Percentiles rank a stretch among this genome's conserved stretches.
Conservation (phyloP, 495 filamentous ascomycete genomes). For the Chaetomium tenue region DNA sequence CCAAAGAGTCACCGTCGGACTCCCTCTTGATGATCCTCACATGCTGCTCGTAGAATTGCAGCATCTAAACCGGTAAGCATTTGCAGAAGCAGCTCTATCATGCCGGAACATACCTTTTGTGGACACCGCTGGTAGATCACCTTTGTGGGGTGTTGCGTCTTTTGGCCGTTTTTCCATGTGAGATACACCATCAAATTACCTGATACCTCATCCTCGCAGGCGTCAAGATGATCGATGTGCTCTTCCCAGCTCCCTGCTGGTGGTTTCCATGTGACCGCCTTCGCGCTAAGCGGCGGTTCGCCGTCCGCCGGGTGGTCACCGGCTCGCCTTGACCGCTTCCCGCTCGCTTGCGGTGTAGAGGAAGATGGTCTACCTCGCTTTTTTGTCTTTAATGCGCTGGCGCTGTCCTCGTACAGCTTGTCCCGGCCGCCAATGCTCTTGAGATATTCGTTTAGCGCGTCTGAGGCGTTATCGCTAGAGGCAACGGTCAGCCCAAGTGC, state of each 20-base stretch:
- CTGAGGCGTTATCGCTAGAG: conserved; percentile 44
- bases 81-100: neutral
- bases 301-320: conserved; percentile 38
- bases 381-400: conserved; percentile 43
- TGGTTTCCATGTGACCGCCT: conserved; percentile 48
- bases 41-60: conserved; percentile 60
- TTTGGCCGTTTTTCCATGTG: conserved; percentile 57
- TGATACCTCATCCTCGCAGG: conserved; percentile 52
- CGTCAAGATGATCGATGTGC: conserved; percentile 53
- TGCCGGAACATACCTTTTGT: conserved; percentile 50
- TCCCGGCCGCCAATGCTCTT: conserved; percentile 53
- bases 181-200: conserved; percentile 51
- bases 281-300: conserved; percentile 40
- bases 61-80: conserved; percentile 47
- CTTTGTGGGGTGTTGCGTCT: conserved; percentile 57
- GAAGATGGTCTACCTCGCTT: conserved; percentile 45
- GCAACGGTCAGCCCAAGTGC: conserved; percentile 7
- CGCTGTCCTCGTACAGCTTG: conserved; percentile 45
- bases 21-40: conserved; percentile 49
- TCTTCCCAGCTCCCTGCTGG: conserved; percentile 60
- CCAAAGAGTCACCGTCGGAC: conserved; percentile 15
- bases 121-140: conserved; percentile 58
- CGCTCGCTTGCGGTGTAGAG: conserved; percentile 31
- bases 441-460: conserved; percentile 49
- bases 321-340: conserved; percentile 41